Conservation (phyloP, 176 grass and related monocot species). For the Oryza glaberrima region DNA sequence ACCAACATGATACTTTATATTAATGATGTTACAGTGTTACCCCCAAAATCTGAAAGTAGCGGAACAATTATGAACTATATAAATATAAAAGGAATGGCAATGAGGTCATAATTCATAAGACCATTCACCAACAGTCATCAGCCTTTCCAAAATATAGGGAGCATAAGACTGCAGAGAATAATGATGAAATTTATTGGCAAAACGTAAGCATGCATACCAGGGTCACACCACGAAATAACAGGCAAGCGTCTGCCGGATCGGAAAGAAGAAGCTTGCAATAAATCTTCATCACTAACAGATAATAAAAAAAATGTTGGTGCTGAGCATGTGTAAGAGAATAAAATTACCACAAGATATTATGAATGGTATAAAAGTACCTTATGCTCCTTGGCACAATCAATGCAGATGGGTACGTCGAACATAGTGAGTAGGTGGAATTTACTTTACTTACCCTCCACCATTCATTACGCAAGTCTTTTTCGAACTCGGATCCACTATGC, state of each 20-base stretch:
- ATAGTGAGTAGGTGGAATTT: slow-evolving; percentile 84
- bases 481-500: slow-evolving; percentile 37
- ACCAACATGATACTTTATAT: neutral
- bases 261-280: slow-evolving; percentile 87
- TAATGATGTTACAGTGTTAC: neutral
- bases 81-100: neutral
- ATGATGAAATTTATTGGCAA: neutral
- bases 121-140: slow-evolving; percentile 12
- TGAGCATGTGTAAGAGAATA: slow-evolving; percentile 33
- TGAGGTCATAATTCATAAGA: slow-evolving; percentile 10
- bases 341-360: slow-evolving; percentile 30
- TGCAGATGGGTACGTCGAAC: slow-evolving; percentile 86
- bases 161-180: slow-evolving; percentile 2
- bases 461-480: slow-evolving; percentile 49
- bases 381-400: slow-evolving; percentile 86
- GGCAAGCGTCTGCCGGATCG: slow-evolving; percentile 82
- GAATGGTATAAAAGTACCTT: slow-evolving; percentile 59
- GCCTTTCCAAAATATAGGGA: neutral
- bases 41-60: slow-evolving; percentile 14
- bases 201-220: slow-evolving; percentile 45
- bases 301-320: slow-evolving; percentile 24
- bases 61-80: slow-evolving; percentile 26
- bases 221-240: slow-evolving; percentile 94
- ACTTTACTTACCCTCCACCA: slow-evolving; percentile 81
- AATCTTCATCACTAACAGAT: slow-evolving; percentile 82